phyloP scores from a whole-genome alignment of 148 eudicot genomes.

The Simmondsia chinensis region DNA sequence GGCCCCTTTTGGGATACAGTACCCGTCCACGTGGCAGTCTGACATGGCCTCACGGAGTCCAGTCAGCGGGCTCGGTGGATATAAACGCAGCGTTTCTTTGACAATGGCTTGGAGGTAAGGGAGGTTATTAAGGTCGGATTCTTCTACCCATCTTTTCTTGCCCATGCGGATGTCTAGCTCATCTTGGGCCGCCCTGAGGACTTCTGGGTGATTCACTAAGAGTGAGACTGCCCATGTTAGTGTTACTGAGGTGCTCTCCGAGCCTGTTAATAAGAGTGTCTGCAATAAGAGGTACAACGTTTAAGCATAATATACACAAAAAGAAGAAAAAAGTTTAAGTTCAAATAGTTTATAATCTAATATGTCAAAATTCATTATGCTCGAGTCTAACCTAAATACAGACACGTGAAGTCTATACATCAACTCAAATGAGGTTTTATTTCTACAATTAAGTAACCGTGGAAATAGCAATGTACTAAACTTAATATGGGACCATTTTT shows the following conservation, averaged over 20 bases:
- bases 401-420: too few species aligned
- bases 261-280: constrained; percentile 24
- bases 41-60: constrained; percentile 21
- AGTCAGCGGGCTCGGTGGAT: constrained; percentile 27
- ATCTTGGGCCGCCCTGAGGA: constrained; percentile 15
- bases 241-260: constrained; percentile 19
- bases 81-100: constrained; percentile 28
- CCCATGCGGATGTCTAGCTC: constrained; percentile 25
- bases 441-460: too few species aligned
- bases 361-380: too few species aligned
- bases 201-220: constrained; percentile 20
- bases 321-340: too few species aligned
- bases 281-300: constrained; percentile 1
- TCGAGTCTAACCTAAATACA: too few species aligned
- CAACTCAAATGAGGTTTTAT: too few species aligned
- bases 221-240: constrained; percentile 29
- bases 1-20: constrained; percentile 18
- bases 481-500: too few species aligned
- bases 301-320: background rate
- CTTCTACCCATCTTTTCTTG: constrained; percentile 27
- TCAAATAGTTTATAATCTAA: too few species aligned
- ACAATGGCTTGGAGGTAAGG: constrained; percentile 27
- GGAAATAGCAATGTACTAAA: too few species aligned
- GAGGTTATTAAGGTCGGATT: constrained; percentile 24
- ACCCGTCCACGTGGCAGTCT: constrained; percentile 20